Evolutionary conservation across 164 flowering plant genomes (phyloP), one percentile per base, ranked within the genome.

Genomic region (Berberis thunbergii): DNA sequence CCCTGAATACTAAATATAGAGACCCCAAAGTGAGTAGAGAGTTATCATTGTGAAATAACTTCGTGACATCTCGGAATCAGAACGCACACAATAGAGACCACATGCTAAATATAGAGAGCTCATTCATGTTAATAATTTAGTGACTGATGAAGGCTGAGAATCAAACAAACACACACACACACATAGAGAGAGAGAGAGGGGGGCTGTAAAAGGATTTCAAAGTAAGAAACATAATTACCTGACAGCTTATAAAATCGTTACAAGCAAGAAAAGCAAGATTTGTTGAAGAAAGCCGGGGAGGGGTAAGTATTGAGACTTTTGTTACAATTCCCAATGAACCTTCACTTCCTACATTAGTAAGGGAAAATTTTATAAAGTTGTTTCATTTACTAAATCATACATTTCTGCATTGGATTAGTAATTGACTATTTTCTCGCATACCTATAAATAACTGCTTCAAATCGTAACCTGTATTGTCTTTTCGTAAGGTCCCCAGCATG

Each of bases 391-490:
- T 26, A 26, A 26, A 26, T 26, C 26, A 41, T 60, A 13, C 4
- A 53, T 45, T 9, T 12, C 49, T 54, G 59, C 44, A 43, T 6
- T 50, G 40, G 56, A 70, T 5, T 26, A n/a, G 49, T 57, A 67
- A 9, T 7, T 44, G 49, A 66, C n/a, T 45, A 54, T 11, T 52
- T 64, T 41, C 53, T 9, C 13, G 59, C 76, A 55, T 74, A 88
- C 99, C 99, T 78, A 94, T 89, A 76, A 94, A 94, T 65, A 94
- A 76, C 69, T 94, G 99, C 81, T 94, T 94, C 76, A 94, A 73
- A 79, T 94, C 96, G 75, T 94, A 94, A 58, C 99, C 99, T 64
- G 97, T 94, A 72, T 91, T 94, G 76, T 94, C 97, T 84, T 94
- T 94, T 40, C 97, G 87, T 67, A 94, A 74, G 69, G 91, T 87